These are phyloP conservation scores for Lepidium aucheri DNA, from an alignment of 345 rosid species.

Conservation along the genomic window DNA sequence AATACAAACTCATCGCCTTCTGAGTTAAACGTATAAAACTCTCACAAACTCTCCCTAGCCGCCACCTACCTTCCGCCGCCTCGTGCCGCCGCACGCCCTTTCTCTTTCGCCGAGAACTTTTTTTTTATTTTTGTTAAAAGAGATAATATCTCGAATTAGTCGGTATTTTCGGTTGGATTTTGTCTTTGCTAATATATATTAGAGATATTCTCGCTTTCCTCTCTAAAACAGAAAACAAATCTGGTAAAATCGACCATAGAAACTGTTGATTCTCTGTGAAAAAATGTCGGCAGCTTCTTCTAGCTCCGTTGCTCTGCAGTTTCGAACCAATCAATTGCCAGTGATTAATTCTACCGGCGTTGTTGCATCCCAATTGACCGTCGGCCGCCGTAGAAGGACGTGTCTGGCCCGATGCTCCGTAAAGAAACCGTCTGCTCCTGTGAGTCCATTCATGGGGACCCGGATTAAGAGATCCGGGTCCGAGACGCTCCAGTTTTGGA, in stretches of 20 bases:
- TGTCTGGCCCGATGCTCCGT: slow-evolving; percentile 31
- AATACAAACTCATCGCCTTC: not conserved
- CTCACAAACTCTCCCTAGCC: not conserved
- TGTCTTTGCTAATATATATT: no score
- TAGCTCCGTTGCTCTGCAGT: slow-evolving; percentile 32
- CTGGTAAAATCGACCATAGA: not conserved
- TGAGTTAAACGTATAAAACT: not conserved
- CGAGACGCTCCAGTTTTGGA: slow-evolving; percentile 62
- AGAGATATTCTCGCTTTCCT: not conserved
- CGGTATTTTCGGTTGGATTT: no score
- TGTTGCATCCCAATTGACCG: slow-evolving; percentile 31
- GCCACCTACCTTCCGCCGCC: slow-evolving; percentile 28
- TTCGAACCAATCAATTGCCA: slow-evolving; percentile 19
- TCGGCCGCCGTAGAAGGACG: slow-evolving; percentile 14
- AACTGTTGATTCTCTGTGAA: not conserved
- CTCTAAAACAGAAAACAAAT: not conserved
- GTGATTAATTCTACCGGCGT: slow-evolving; percentile 15
- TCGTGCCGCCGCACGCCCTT: slow-evolving; percentile 20
- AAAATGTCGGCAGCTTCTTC: slow-evolving; percentile 52
- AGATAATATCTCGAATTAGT: no score
- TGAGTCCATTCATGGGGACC: slow-evolving; percentile 46
- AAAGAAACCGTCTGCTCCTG: slow-evolving; percentile 22
- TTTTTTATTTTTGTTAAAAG: not conserved
- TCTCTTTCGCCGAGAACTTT: not conserved
- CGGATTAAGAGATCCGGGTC: slow-evolving; percentile 39